phyloP scores from a whole-genome alignment of 495 filamentous ascomycete species.

The Penicillium simplicissimum region DNA sequence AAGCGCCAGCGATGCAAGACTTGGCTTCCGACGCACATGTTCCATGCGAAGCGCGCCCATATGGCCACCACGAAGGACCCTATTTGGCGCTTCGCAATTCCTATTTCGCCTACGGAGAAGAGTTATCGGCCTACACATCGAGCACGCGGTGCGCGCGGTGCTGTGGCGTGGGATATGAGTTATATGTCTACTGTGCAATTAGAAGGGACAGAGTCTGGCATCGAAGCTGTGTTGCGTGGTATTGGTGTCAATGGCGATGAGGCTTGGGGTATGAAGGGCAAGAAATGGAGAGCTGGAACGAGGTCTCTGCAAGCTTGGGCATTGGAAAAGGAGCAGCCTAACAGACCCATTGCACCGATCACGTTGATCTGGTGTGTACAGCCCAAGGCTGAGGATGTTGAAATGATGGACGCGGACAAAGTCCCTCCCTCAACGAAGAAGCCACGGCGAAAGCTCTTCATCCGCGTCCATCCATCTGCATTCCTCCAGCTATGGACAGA shows the following conservation, averaged over 20 bases:
- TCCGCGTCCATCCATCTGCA: slow-evolving; percentile 84
- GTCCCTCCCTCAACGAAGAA: slow-evolving; percentile 34
- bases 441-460: slow-evolving; percentile 59
- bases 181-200: slow-evolving; percentile 87
- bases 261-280: slow-evolving; percentile 60
- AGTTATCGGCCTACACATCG: slow-evolving; percentile 85
- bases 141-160: slow-evolving; percentile 65
- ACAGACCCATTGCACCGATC: slow-evolving; percentile 70
- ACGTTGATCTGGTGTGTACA: slow-evolving; percentile 67
- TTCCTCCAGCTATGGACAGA: slow-evolving; percentile 84
- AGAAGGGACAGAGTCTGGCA: slow-evolving; percentile 62
- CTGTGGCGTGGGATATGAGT: slow-evolving; percentile 90
- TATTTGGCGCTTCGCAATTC: slow-evolving; percentile 86
- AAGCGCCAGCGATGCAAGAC: slow-evolving; percentile 87
- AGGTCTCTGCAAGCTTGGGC: slow-evolving; percentile 69
- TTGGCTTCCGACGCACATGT: slow-evolving; percentile 94
- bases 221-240: slow-evolving; percentile 63
- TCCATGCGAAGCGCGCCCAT: slow-evolving; percentile 86
- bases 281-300: slow-evolving; percentile 73
- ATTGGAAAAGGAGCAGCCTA: slow-evolving; percentile 54
- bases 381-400: slow-evolving; percentile 33
- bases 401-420: slow-evolving; percentile 35
- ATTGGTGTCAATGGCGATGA: slow-evolving; percentile 58
- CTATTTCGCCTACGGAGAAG: slow-evolving; percentile 83
- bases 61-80: slow-evolving; percentile 79